phyloP scores from a whole-genome alignment of 116 monocot species.

The Thalassia testudinum region DNA sequence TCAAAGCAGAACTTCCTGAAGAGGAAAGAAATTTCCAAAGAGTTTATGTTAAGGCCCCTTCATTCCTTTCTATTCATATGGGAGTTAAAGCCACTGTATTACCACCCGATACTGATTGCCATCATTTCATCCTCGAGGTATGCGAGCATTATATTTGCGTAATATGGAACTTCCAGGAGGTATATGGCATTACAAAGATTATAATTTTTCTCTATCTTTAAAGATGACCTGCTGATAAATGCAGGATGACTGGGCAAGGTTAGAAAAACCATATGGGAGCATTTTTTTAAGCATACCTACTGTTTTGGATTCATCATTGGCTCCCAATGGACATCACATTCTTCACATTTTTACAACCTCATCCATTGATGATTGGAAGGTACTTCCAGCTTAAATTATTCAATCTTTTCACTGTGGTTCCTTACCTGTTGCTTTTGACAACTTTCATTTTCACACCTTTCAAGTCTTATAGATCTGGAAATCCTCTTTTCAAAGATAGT shows the following conservation, averaged over 20 bases:
- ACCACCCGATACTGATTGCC: slow-evolving; percentile 88
- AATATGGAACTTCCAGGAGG: neutral
- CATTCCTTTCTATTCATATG: slow-evolving; percentile 96
- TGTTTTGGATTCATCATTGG: slow-evolving; percentile 83
- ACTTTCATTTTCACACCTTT: no score
- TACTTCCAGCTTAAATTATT: slow-evolving; percentile 4
- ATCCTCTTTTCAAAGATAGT: no score
- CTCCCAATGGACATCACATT: slow-evolving; percentile 95
- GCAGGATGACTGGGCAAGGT: slow-evolving; percentile 71
- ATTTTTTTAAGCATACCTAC: slow-evolving; percentile 99
- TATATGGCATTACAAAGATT: no score
- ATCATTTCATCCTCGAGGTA: slow-evolving; percentile 98
- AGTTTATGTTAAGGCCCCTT: slow-evolving; percentile 89
- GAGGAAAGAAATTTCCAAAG: slow-evolving; percentile 85
- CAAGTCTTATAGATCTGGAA: no score
- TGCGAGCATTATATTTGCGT: neutral
- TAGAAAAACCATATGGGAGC: slow-evolving; percentile 89
- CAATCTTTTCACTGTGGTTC: no score
- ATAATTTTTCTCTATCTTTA: no score
- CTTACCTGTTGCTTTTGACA: no score
- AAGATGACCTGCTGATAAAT: neutral
- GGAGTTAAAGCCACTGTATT: slow-evolving; percentile 74
- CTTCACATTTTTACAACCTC: slow-evolving; percentile 96
- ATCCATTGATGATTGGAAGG: slow-evolving; percentile 89
- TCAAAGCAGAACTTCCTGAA: slow-evolving; percentile 66